Evolutionary conservation across 2,329 filamentous ascomycete genomes (phyloP).

Genomic region (Penicillium sp.): DNA sequence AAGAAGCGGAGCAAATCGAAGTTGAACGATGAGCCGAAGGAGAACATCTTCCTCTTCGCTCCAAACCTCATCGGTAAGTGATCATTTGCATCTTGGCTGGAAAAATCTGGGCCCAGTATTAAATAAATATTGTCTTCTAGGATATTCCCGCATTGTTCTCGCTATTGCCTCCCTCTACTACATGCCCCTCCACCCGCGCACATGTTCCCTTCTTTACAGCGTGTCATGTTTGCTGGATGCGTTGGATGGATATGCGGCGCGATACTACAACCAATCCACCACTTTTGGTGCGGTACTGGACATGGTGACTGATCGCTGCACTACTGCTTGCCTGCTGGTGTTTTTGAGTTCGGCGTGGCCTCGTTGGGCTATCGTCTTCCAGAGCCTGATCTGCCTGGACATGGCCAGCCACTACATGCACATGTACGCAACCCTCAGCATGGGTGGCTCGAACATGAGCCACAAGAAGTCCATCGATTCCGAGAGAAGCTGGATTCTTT

Average conservation of each 20-base stretch:
- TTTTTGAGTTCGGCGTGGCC: conserved; percentile 95
- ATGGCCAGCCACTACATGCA: conserved; percentile 98
- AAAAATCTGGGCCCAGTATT: not conserved
- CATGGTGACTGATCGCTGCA: conserved; percentile 99
- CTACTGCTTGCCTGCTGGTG: conserved; percentile 90
- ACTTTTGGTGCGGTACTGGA: conserved; percentile 95
- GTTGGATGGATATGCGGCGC: conserved; percentile 90
- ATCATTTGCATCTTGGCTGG: not conserved
- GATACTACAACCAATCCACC: conserved; percentile 84
- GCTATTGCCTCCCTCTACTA: conserved; percentile 94
- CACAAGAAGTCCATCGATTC: conserved; percentile 89
- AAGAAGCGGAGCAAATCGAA: conserved; percentile 33
- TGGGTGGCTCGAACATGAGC: conserved; percentile 77
- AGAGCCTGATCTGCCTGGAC: conserved; percentile 88
- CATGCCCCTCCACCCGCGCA: conserved; percentile 98
- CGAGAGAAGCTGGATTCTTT: conserved; percentile 83
- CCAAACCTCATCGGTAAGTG: conserved; percentile 78
- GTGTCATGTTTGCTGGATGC: conserved; percentile 95
- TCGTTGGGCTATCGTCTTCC: conserved; percentile 91
- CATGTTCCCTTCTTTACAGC: conserved; percentile 83
- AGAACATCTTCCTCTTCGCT: conserved; percentile 82
- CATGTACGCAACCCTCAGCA: conserved; percentile 93
- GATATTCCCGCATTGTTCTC: conserved; percentile 76
- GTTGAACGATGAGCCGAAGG: conserved; percentile 46
- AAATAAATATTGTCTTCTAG: conserved; percentile 46